Evolutionary conservation across 2,329 filamentous ascomycete species (phyloP).

Genomic region (Claviceps monticola): DNA sequence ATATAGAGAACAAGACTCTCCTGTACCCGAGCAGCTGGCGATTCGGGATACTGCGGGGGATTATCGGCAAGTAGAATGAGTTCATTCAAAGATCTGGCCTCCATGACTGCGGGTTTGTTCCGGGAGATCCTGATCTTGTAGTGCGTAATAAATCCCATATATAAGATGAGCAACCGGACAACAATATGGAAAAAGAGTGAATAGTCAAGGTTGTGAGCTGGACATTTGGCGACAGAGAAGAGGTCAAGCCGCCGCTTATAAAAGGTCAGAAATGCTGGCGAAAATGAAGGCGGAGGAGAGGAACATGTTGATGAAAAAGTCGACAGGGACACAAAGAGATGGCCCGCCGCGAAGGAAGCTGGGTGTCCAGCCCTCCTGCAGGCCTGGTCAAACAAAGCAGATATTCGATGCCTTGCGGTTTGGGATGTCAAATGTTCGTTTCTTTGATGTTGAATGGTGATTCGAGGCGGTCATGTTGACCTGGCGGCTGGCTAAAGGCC

Average conservation of each 20-base stretch:
- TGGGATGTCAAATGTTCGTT: neutral
- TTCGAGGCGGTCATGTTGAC: neutral
- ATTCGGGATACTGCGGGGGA: slow-evolving; percentile 73
- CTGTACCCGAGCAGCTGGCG: slow-evolving; percentile 53
- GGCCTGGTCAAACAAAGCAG: neutral
- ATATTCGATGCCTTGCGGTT: neutral
- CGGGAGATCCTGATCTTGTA: neutral
- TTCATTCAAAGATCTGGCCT: slow-evolving; percentile 68
- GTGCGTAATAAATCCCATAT: neutral
- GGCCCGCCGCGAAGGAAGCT: neutral
- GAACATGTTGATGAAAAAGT: neutral
- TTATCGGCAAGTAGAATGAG: slow-evolving; percentile 72
- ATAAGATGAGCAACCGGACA: neutral
- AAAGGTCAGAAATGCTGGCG: neutral
- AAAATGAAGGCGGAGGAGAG: neutral
- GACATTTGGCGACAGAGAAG: neutral
- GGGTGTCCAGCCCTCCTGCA: neutral
- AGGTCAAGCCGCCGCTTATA: neutral
- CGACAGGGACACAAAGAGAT: neutral
- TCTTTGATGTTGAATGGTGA: neutral
- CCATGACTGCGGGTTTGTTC: slow-evolving; percentile 29
- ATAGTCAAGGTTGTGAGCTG: neutral
- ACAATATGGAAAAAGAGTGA: too few relatives aligned
- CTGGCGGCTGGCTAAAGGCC: too few relatives aligned
- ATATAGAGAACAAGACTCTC: slow-evolving; percentile 79